phyloP scores from a whole-genome alignment of 2,329 filamentous ascomycete species.

The Chalara sp. region DNA sequence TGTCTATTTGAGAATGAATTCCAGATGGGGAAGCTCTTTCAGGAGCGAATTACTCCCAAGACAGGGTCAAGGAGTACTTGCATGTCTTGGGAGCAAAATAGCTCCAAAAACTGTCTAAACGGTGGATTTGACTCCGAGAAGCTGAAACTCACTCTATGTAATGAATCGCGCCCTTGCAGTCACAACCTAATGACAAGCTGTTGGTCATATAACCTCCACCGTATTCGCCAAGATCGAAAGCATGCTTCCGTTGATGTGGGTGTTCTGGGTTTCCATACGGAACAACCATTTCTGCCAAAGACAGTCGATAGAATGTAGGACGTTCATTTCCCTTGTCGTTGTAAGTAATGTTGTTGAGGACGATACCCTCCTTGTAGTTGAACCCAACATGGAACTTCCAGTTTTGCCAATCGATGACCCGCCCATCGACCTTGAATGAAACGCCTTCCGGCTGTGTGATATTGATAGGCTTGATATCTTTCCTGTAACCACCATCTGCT shows the following conservation, averaged over 20 bases:
- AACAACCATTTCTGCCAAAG: constrained; percentile 89
- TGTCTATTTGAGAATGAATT: not conserved
- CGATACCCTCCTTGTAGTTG: constrained; percentile 89
- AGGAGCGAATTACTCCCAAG: too few species aligned
- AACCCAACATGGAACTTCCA: constrained; percentile 92
- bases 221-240: constrained; percentile 76
- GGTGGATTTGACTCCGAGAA: too few species aligned
- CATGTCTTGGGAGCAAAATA: too few species aligned
- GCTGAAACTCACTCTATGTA: constrained; percentile 53
- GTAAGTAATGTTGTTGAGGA: constrained; percentile 84
- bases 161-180: constrained; percentile 86
- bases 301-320: constrained; percentile 82
- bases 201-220: constrained; percentile 82
- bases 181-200: constrained; percentile 67
- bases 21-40: not conserved
- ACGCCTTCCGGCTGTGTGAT: constrained; percentile 86
- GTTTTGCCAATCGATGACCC: constrained; percentile 81
- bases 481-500: constrained; percentile 67
- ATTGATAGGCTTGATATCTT: constrained; percentile 76
- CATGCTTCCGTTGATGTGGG: constrained; percentile 75
- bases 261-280: constrained; percentile 79
- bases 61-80: too few species aligned
- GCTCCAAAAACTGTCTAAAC: too few species aligned
- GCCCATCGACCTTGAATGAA: constrained; percentile 70
- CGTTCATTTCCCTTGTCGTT: constrained; percentile 75